Evolutionary conservation across 2,329 filamentous ascomycete species (phyloP), one percentile per base, ranked within the genome.

Genomic region (Raffaelea arxii): DNA sequence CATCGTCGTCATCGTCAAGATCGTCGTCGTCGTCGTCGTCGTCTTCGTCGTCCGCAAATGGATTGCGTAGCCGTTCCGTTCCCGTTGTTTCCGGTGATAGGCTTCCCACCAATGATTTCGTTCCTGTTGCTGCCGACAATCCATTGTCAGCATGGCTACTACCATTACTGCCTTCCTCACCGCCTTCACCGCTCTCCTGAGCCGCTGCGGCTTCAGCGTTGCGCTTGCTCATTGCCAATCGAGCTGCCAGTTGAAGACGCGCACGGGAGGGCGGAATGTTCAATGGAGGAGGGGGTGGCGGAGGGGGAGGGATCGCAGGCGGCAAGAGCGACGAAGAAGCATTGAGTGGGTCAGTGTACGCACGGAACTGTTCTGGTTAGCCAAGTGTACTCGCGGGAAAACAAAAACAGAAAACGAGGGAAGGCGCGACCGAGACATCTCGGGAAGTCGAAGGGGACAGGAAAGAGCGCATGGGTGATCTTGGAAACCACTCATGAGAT

Each of bases 211-310:
- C 64, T 6, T 71, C 65, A 21, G 69, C 66, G 40, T 65, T 70
- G 53, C 79, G 78, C 62, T 86, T 83, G 54, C 87, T 84, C 65
- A 84, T 78, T 2, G 86, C 78, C 58, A 97, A 74, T 12, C 90
- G 80, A 12, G 86, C 86, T n/a, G 89, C 90, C n/a, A 97, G 77
- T 63, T 94, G 88, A 46, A 88, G 75, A 43, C 91, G 80, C 7
- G 91, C 91, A 44, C 91, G 80, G 7, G 88, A 94, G 2, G 91
- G 90, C 1, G 86, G 82, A 30, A 91, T 81, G 61, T 91, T 92
- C 58, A 95, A 71, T 6, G 52, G 52, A 12, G 89, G 87, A 25
- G 86, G 82, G 21, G 80, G 85, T n/a, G 78, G 75, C 2, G 74
- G 75, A 3, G 78, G 77, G 6, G 77, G 75, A 3, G 67, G 75